Percentiles rank a stretch among this genome's conserved stretches.
Conservation (phyloP, 2,329 filamentous ascomycete species). For the Arachnomyces sp. region DNA sequence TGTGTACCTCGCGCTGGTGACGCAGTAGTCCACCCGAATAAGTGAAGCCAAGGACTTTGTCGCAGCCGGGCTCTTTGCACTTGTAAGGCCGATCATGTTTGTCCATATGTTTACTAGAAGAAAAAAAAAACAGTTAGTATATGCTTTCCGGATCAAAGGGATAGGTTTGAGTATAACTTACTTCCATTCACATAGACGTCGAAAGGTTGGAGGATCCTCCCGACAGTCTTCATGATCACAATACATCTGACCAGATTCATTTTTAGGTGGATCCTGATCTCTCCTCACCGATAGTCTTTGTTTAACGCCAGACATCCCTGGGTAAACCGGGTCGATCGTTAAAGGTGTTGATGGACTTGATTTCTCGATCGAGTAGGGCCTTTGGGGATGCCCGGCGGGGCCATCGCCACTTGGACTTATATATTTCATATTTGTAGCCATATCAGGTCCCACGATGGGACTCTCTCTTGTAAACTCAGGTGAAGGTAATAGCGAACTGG, state of each 20-base stretch:
- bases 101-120: conserved; percentile 86
- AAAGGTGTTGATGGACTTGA: neutral
- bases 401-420: too few relatives aligned
- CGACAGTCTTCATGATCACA: conserved; percentile 66
- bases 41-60: conserved; percentile 88
- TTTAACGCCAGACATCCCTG: conserved; percentile 19
- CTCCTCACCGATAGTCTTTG: conserved; percentile 36
- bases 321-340: conserved; percentile 1
- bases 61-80: conserved; percentile 72
- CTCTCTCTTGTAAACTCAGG: too few relatives aligned
- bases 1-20: conserved; percentile 89
- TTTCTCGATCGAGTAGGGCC: too few relatives aligned
- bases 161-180: conserved; percentile 45
- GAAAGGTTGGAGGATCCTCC: conserved; percentile 59
- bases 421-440: too few relatives aligned
- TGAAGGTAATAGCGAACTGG: too few relatives aligned
- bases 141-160: neutral
- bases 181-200: conserved; percentile 90
- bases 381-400: too few relatives aligned
- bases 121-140: conserved; percentile 2
- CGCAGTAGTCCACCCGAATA: conserved; percentile 85
- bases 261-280: conserved; percentile 50
- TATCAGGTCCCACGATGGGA: too few relatives aligned
- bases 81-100: conserved; percentile 93
- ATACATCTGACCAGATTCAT: conserved; percentile 65